Conservation (phyloP, 495 filamentous ascomycete genomes). For the Xylaria cubensis region DNA sequence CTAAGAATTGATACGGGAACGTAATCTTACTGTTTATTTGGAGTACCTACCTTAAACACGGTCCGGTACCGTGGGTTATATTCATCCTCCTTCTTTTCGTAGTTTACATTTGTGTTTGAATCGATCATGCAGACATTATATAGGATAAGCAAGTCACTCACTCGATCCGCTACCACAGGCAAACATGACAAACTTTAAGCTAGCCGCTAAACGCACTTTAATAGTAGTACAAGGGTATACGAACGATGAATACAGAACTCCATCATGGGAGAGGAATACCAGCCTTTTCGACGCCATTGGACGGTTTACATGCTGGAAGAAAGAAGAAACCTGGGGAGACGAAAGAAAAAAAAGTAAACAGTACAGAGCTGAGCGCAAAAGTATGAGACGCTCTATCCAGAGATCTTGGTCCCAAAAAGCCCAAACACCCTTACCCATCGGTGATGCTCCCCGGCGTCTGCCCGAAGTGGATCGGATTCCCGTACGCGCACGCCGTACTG, state of each 20-base stretch:
- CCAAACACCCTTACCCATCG: slow-evolving; percentile 60
- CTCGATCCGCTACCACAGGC: neutral
- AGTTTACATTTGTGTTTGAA: no score
- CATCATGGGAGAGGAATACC: neutral
- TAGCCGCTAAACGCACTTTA: neutral
- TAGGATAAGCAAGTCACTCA: neutral
- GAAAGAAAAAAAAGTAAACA: no score
- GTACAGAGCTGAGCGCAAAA: neutral
- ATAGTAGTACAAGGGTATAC: slow-evolving; percentile 18
- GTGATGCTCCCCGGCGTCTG: slow-evolving; percentile 42
- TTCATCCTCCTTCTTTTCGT: no score
- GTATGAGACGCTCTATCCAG: neutral
- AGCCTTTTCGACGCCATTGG: neutral
- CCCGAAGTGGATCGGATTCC: slow-evolving; percentile 37
- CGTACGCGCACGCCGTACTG: slow-evolving; percentile 62
- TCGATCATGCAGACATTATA: neutral
- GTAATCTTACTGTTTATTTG: no score
- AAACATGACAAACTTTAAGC: neutral
- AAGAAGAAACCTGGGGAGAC: neutral
- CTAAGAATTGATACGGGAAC: no score
- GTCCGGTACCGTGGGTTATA: no score
- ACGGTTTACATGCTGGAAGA: neutral
- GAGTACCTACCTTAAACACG: no score
- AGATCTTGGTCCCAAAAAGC: slow-evolving; percentile 63
- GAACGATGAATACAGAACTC: neutral